phyloP scores from a whole-genome alignment of 306 rosid species.

The Sicyos baderoa region DNA sequence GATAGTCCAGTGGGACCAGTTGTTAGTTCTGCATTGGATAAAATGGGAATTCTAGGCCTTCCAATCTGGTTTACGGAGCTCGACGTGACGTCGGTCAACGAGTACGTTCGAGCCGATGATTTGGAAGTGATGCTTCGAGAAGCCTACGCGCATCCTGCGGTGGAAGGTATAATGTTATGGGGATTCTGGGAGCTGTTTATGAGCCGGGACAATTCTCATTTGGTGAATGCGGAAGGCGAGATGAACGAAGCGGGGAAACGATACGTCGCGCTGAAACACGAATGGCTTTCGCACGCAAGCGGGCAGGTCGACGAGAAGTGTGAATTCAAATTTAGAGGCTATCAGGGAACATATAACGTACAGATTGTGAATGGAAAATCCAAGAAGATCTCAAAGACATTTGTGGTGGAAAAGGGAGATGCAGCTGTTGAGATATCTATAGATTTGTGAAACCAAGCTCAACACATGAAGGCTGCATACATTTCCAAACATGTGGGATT shows the following conservation, averaged over 20 bases:
- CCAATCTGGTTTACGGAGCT: conserved; percentile 92
- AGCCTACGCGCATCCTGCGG: conserved; percentile 60
- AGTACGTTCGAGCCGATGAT: conserved; percentile 65
- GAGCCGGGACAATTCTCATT: conserved; percentile 63
- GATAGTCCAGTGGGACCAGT: conserved; percentile 81
- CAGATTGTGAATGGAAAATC: conserved; percentile 36
- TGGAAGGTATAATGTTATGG: conserved; percentile 80
- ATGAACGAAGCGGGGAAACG: conserved; percentile 73
- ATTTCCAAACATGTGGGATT: neutral
- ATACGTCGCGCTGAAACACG: conserved; percentile 52
- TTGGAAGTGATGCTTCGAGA: conserved; percentile 80
- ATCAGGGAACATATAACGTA: conserved; percentile 56
- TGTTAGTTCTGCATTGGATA: conserved; percentile 60
- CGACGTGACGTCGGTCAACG: conserved; percentile 71
- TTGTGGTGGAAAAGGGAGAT: too few relatives aligned
- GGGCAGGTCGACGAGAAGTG: conserved; percentile 53
- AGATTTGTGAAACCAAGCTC: too few relatives aligned
- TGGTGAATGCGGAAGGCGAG: conserved; percentile 83
- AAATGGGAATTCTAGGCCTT: conserved; percentile 60
- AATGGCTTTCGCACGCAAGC: conserved; percentile 60
- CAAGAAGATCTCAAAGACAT: neutral
- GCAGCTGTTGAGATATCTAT: too few relatives aligned
- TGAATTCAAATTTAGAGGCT: conserved; percentile 63
- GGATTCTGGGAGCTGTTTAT: conserved; percentile 92
- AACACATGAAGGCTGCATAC: neutral